Percentiles rank a stretch among this genome's conserved stretches.
These are phyloP conservation scores for Fraxinus excelsior DNA, from an alignment of 257 asterid species.

Conservation along the genomic window DNA sequence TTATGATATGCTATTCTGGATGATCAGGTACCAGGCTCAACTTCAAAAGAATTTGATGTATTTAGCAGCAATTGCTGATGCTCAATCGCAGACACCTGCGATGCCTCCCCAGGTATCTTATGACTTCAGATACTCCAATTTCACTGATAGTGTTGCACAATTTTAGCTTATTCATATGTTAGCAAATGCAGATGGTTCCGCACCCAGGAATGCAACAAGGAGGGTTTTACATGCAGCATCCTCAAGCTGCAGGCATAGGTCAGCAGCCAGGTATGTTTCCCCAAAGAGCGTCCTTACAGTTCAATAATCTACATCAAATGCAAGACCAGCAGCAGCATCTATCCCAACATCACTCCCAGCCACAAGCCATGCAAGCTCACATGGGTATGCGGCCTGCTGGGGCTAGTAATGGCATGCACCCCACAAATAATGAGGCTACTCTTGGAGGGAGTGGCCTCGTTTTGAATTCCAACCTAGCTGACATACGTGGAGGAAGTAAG, in stretches of 20 bases:
- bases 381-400: constrained; percentile 51
- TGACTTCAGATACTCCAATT: constrained; percentile 6
- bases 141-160: background rate
- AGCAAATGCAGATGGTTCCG: constrained; percentile 58
- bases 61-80: constrained; percentile 95
- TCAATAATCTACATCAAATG: constrained; percentile 49
- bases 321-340: constrained; percentile 61
- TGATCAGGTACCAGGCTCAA: constrained; percentile 85
- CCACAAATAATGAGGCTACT: constrained; percentile 35
- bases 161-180: constrained; percentile 13
- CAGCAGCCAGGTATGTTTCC: constrained; percentile 70
- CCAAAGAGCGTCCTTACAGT: constrained; percentile 50
- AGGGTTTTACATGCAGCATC: constrained; percentile 78
- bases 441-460: constrained; percentile 46
- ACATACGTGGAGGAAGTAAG: constrained; percentile 42
- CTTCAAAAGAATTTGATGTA: constrained; percentile 93
- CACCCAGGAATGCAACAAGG: constrained; percentile 78
- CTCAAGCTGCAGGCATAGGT: constrained; percentile 66
- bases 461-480: constrained; percentile 40
- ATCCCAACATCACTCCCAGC: constrained; percentile 40
- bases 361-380: constrained; percentile 42
- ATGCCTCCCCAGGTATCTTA: constrained; percentile 65
- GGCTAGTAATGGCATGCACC: constrained; percentile 46
- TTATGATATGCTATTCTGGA: too few relatives aligned
- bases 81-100: constrained; percentile 85